Base-by-base conservation (phyloP, 768 basidiomycete species). In the Leccinum pellstonianum region DNA sequence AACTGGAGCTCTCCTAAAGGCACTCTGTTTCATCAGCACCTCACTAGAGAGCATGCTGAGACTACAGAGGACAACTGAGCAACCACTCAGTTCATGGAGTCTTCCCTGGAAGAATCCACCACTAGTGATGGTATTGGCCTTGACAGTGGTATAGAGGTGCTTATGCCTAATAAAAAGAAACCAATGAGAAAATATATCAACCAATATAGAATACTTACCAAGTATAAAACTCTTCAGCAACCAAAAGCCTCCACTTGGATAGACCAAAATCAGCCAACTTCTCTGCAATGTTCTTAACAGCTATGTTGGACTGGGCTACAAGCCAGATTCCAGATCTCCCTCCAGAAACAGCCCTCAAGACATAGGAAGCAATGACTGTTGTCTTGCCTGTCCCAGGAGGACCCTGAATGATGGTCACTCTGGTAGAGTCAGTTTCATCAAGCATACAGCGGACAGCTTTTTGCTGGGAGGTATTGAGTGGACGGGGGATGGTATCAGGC, bases 261-360 rank as follows among this genome's bases (percentile, higher is more conserved):
- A 90, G 83, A 0, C 75, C 79, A 67, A 81, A 76, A 8, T 79
- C 72, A 17, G 77, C 72, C n/a, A 94, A 75, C 75, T 91, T 91
- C 67, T 90, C 88, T 55, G 90, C 91, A 75, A 94, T 93, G 64
- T 94, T 93, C 71, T 91, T 93, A 21, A 93, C 92, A 52, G 90
- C 92, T 52, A 94, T 84, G 77, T 94, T 94, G 17, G 88, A 89
- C 67, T 94, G 89, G 33, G 92, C 90, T 67, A 91, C 77, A 5
- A 94, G 82, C 88, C 90, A 94, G 12, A 92, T 84, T 0, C 88
- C 85, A 62, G 69, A 64, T 19, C 72, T 67, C 0, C 76, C 76
- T 52, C 66, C 66, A 27, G 70, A 62, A 23, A 81, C 66, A 41
- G 84, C 80, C 63, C 75, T 74, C 23, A 79, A 71, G 12, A 87